phyloP scores from a whole-genome alignment of 768 basidiomycete genomes.

The Auricularia sp. region DNA sequence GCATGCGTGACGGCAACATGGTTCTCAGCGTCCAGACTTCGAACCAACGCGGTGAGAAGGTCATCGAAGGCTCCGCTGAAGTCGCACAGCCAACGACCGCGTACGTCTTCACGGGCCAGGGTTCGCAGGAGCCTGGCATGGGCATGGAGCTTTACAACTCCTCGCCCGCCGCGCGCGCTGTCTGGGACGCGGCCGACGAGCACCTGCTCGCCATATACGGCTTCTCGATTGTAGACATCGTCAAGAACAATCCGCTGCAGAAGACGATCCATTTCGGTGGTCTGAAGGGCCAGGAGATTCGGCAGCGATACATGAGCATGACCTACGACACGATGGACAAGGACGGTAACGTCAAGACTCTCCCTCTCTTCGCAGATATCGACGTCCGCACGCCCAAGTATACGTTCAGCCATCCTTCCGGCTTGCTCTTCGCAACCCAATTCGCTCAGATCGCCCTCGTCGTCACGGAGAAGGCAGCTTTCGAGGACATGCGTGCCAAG shows the following conservation, averaged over 20 bases:
- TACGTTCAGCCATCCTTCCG: slow-evolving; percentile 95
- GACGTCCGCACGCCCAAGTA: slow-evolving; percentile 89
- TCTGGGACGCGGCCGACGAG: slow-evolving; percentile 94
- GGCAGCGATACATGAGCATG: slow-evolving; percentile 99
- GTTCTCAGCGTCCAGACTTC: slow-evolving; percentile 81
- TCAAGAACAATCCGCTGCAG: slow-evolving; percentile 96
- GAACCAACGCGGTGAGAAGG: slow-evolving; percentile 82
- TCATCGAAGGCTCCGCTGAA: slow-evolving; percentile 85
- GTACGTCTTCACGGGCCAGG: slow-evolving; percentile 97
- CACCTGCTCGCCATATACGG: slow-evolving; percentile 93
- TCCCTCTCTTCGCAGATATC: slow-evolving; percentile 94
- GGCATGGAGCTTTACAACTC: slow-evolving; percentile 96
- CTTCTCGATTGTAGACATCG: slow-evolving; percentile 97
- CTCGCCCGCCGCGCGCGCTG: slow-evolving; percentile 88
- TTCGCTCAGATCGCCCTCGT: slow-evolving; percentile 98
- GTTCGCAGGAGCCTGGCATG: slow-evolving; percentile 97
- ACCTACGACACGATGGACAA: slow-evolving; percentile 95
- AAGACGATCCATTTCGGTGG: slow-evolving; percentile 99
- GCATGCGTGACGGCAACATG: slow-evolving; percentile 89
- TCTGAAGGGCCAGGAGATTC: slow-evolving; percentile 96
- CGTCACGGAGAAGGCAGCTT: slow-evolving; percentile 95
- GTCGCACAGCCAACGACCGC: slow-evolving; percentile 87
- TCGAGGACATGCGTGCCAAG: slow-evolving; percentile 95
- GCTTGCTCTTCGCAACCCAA: slow-evolving; percentile 94
- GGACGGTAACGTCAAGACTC: slow-evolving; percentile 90